These are phyloP conservation scores for Pleodorina starrii DNA, from an alignment of 139 green algal species.

Conservation along the genomic window DNA sequence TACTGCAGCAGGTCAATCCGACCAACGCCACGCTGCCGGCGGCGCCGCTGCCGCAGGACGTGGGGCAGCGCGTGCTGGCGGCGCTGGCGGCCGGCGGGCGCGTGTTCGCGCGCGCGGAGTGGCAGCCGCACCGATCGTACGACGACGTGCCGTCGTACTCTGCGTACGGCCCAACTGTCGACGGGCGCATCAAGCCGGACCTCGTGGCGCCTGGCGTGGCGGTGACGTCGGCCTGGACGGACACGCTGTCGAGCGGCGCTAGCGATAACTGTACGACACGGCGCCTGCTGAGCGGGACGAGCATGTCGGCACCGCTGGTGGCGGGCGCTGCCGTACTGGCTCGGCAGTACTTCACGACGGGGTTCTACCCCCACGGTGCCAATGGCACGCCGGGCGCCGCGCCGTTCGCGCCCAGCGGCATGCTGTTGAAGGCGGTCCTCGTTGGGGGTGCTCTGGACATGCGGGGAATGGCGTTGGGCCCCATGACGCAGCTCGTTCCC, in stretches of 20 bases:
- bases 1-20: not conserved
- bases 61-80: not conserved
- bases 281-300: constrained; percentile 71
- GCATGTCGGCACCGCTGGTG: constrained; percentile 86
- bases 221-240: not conserved
- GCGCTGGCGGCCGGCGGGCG: not conserved
- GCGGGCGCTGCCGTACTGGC: constrained; percentile 66
- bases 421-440: constrained; percentile 87
- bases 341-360: constrained; percentile 85
- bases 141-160: constrained; percentile 72
- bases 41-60: constrained; percentile 20
- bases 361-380: constrained; percentile 69
- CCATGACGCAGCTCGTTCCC: not conserved
- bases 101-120: not conserved
- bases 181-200: constrained; percentile 88
- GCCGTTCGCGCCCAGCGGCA: constrained; percentile 57
- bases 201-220: constrained; percentile 77
- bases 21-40: constrained; percentile 29
- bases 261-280: not conserved
- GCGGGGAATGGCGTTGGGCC: constrained; percentile 57
- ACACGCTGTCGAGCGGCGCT: not conserved
- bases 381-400: not conserved
- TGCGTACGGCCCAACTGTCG: constrained; percentile 74
- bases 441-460: constrained; percentile 74
- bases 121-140: constrained; percentile 58